A percentile compares a stretch with the other conserved stretches of the same genome.
Evolutionary conservation across 2,329 filamentous ascomycete species (phyloP).

Genomic region (Sarocladium strictum): DNA sequence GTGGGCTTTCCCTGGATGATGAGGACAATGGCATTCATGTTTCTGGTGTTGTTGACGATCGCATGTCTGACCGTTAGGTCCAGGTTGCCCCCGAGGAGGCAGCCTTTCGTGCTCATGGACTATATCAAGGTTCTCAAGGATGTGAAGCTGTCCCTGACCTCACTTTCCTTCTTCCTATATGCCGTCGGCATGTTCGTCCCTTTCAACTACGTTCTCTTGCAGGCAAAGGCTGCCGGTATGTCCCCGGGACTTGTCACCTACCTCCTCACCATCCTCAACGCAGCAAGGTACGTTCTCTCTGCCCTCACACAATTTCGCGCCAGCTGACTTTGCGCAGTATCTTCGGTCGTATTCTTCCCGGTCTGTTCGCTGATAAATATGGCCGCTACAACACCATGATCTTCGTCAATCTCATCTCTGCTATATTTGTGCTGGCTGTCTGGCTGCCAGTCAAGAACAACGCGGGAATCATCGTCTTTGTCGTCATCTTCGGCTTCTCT

Average conservation of each 20-base stretch:
- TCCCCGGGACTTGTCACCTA: constrained; percentile 35
- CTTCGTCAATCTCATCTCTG: constrained; percentile 43
- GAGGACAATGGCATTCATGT: constrained; percentile 39
- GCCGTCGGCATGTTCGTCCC: constrained; percentile 49
- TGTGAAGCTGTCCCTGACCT: constrained; percentile 34
- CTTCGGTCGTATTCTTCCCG: constrained; percentile 45
- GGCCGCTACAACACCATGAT: constrained; percentile 45
- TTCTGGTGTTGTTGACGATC: constrained; percentile 30
- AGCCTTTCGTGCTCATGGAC: constrained; percentile 38
- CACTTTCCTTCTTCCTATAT: constrained; percentile 46
- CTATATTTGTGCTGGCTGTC: constrained; percentile 38
- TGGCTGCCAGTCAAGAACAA: constrained; percentile 45
- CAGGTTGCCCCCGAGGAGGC: constrained; percentile 38
- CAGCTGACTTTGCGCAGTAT: constrained; percentile 27
- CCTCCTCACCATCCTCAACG: constrained; percentile 52
- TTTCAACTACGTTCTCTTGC: constrained; percentile 46
- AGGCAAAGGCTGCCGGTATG: constrained; percentile 39
- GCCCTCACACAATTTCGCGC: neutral
- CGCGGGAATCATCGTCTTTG: constrained; percentile 57
- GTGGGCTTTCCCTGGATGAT: constrained; percentile 44
- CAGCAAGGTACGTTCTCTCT: constrained; percentile 32
- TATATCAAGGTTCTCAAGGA: constrained; percentile 43
- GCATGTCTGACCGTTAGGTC: constrained; percentile 31
- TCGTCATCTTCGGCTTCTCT: constrained; percentile 62
- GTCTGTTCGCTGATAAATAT: constrained; percentile 38